These are phyloP conservation scores for Potentilla sterilis DNA, from an alignment of 306 rosid genomes.

Conservation along the genomic window DNA sequence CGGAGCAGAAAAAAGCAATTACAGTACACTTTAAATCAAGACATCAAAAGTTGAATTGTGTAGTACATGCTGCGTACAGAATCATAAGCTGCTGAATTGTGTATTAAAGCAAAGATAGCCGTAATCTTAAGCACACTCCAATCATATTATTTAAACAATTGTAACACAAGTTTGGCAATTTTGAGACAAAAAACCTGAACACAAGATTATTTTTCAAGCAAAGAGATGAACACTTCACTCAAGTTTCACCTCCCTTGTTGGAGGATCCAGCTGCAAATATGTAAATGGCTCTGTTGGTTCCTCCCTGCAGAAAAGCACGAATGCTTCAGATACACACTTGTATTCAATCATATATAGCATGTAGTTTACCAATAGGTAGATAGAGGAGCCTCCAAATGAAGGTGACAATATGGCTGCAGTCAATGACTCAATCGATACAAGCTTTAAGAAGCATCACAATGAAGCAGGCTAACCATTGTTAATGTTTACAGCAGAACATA, in stretches of 20 bases:
- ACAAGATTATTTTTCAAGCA: not conserved
- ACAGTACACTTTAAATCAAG: not conserved
- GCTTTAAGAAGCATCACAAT: not conserved
- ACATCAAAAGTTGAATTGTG: not conserved
- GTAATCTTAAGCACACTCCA: not conserved
- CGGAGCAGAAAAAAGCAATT: not conserved
- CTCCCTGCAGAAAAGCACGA: slow-evolving; percentile 55
- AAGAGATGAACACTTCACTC: slow-evolving; percentile 36
- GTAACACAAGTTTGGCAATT: not conserved
- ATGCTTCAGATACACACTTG: slow-evolving; percentile 9
- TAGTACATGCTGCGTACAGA: not conserved
- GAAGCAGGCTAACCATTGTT: not conserved
- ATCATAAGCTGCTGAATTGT: not conserved
- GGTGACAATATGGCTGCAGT: not conserved
- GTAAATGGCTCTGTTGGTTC: slow-evolving; percentile 83
- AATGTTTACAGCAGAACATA: not conserved
- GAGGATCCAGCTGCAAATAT: slow-evolving; percentile 74
- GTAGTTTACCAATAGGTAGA: not conserved
- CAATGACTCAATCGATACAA: too few relatives aligned
- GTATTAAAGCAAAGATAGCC: not conserved
- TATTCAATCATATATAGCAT: slow-evolving; percentile 8
- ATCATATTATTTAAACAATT: slow-evolving; percentile 2
- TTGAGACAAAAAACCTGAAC: not conserved
- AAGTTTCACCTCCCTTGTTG: slow-evolving; percentile 54
- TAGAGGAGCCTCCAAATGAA: not conserved